These are phyloP conservation scores for Epichloe sp. DNA, from an alignment of 2,329 filamentous ascomycete genomes.

Conservation along the genomic window DNA sequence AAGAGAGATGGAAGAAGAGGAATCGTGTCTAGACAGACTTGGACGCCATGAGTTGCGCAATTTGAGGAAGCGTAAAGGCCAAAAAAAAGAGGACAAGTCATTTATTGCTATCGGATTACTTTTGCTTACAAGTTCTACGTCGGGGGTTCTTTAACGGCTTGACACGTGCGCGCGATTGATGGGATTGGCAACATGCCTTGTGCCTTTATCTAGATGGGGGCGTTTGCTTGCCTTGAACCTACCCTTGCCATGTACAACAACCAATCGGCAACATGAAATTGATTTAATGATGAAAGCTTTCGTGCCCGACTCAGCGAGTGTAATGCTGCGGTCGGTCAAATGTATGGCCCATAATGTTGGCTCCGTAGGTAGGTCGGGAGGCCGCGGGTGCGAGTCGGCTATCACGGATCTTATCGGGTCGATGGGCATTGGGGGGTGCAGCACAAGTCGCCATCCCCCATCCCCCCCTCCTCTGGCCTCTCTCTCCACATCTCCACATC, in stretches of 20 bases:
- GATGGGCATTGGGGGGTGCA: not conserved
- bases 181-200: constrained; percentile 1
- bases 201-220: constrained; percentile 4
- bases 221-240: constrained; percentile 2
- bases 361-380: not conserved
- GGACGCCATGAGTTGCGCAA: not conserved
- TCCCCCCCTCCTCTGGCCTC: not conserved
- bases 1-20: not conserved
- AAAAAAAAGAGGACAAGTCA: not conserved
- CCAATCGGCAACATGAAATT: not conserved
- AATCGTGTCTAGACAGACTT: not conserved
- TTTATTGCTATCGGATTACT: constrained; percentile 2
- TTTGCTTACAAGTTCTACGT: not conserved
- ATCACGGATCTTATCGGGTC: constrained; percentile 9
- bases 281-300: not conserved
- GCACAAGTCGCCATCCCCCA: too few relatives aligned
- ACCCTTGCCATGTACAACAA: constrained; percentile 4
- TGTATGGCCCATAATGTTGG: too few relatives aligned
- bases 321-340: too few relatives aligned
- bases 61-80: not conserved
- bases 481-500: constrained; percentile 1
- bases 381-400: constrained; percentile 2
- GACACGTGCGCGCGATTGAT: not conserved
- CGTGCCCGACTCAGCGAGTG: too few relatives aligned
- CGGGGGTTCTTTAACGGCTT: not conserved